Base-by-base conservation (phyloP, 1,284 basidiomycete genomes). In the Meira nashicola region DNA sequence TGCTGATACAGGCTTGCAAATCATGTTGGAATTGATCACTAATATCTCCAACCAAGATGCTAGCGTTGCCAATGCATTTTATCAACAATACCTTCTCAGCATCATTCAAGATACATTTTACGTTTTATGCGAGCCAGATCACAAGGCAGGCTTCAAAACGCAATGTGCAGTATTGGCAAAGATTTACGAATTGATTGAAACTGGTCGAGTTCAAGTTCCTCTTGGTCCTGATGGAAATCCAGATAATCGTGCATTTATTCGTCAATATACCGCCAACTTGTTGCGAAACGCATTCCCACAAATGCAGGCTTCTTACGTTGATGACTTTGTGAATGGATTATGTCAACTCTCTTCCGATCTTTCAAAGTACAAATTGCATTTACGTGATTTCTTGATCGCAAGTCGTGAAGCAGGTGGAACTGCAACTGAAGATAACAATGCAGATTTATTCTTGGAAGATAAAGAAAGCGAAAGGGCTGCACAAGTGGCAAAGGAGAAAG, bases 101-200 rank as follows among this genome's bases (percentile, higher is more conserved):
- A 87, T 97, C 71, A 83, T 96, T 48, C 93, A 95, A 75, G 95
- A 98, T 78, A 91, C 92, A 60, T 95, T 98, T 84, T 97, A 89
- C 74, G 94, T 98, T 51, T 84, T 98, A 55, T 98, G 94, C 25
- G 94, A 98, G 78, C 87, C 94, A 12, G 94, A 97, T 80, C 94
- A 98, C 83, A 97, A 98, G 86, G 92, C 90, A 75, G 93, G 78
- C 21, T 79, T 79, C 76, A 79, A 78, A 65, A 75, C 70, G 41
- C 78, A 79, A 60, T 74, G 73, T 55, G 57, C 65, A 14, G 55
- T 79, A 43, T 85, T 99, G 47, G 90, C 92, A 12, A 86, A 91
- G 41, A 85, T 99, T 82, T 95, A 94, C 84, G 89, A 92, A 78
- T 85, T 98, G 40, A 90, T 95, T 50, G 90, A 94, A 80, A 85